phyloP scores from a whole-genome alignment of 768 basidiomycete species.

The Suillus plorans region DNA sequence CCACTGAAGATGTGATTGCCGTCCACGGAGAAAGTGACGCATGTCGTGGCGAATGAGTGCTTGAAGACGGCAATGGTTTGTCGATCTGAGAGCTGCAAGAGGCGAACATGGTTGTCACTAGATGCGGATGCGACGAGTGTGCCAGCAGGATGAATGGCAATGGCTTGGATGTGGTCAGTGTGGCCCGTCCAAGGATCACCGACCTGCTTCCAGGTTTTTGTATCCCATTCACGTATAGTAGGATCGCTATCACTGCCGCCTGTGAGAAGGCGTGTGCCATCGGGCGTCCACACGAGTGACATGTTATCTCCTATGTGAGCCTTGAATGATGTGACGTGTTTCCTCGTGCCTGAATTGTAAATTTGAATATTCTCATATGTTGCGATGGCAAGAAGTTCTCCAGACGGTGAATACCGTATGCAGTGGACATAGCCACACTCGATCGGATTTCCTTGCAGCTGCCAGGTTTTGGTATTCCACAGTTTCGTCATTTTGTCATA shows the following conservation, averaged over 20 bases:
- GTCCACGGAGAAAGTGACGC: not conserved
- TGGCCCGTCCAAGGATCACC: not conserved
- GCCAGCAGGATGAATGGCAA: not conserved
- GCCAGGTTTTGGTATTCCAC: no score
- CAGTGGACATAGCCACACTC: no score
- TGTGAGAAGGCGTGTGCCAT: not conserved
- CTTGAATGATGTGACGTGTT: not conserved
- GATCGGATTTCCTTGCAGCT: no score
- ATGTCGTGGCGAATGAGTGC: not conserved
- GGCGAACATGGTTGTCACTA: not conserved
- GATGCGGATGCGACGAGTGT: not conserved
- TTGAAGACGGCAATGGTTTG: not conserved
- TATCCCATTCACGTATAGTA: not conserved
- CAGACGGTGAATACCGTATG: no score
- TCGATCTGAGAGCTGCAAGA: not conserved
- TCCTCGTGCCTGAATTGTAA: not conserved
- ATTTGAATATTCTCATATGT: not conserved
- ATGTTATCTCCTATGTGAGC: not conserved
- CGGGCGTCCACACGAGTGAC: not conserved
- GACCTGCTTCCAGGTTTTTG: not conserved
- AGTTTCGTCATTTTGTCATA: no score
- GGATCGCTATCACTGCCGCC: not conserved
- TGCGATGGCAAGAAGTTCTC: no score
- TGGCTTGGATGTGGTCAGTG: rapidly evolving
- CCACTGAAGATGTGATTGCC: not conserved